Conservation (phyloP, 768 basidiomycete species). For the Mycena rosella region DNA sequence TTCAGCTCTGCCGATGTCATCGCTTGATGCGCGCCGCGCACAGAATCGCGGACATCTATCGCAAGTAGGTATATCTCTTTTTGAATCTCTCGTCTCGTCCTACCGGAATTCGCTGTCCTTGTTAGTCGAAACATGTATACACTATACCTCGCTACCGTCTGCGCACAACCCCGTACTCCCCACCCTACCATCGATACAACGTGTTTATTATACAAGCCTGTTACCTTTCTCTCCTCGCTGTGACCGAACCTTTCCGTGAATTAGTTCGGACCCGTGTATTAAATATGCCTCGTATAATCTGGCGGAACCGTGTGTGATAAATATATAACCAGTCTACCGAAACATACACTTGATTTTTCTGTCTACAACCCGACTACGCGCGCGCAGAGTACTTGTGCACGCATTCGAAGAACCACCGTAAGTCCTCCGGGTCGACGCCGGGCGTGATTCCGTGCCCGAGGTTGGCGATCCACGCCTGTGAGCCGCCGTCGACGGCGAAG, state of each 20-base stretch:
- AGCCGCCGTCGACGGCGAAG: constrained; percentile 73
- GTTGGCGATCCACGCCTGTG: constrained; percentile 93
- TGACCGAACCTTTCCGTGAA: background rate
- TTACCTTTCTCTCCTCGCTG: constrained; percentile 10
- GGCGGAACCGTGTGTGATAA: background rate
- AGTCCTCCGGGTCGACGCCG: constrained; percentile 92
- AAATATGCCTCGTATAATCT: constrained; percentile 9
- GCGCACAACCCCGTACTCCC: constrained; percentile 34
- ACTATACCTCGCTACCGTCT: constrained; percentile 21
- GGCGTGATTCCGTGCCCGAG: constrained; percentile 98
- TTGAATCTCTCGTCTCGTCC: constrained; percentile 21
- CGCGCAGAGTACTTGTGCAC: constrained; percentile 81
- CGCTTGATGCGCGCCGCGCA: constrained; percentile 58
- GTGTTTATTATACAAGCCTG: constrained; percentile 30
- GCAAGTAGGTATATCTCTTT: constrained; percentile 25
- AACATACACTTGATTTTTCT: constrained; percentile 34
- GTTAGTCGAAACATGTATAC: constrained; percentile 35
- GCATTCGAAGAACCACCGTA: constrained; percentile 92
- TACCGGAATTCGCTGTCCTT: constrained; percentile 33
- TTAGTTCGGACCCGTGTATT: constrained; percentile 15
- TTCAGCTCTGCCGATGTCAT: constrained; percentile 91
- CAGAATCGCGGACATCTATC: constrained; percentile 1
- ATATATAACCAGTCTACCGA: constrained; percentile 13
- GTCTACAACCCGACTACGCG: constrained; percentile 21
- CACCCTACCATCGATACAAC: constrained; percentile 33